Conservation (phyloP, 176 grass and related monocot species). For the Rhynchospora tenuis region DNA sequence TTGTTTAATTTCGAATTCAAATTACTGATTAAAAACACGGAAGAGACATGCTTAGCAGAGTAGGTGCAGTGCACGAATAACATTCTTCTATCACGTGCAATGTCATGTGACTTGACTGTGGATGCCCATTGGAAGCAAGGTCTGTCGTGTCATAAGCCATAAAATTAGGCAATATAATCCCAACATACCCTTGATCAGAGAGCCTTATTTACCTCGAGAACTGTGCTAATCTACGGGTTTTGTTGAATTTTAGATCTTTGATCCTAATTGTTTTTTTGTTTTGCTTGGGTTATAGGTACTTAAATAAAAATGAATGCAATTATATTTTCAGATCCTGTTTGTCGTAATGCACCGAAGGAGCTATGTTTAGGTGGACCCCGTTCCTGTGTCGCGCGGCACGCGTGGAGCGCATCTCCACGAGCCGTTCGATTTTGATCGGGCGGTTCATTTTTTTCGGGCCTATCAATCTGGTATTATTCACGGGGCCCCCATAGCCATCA, state of each 20-base stretch:
- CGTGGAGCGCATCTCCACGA: too few species aligned
- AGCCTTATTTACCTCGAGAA: not conserved
- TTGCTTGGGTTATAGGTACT: not conserved
- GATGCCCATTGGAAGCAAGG: not conserved
- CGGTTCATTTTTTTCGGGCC: too few species aligned
- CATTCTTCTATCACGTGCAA: not conserved
- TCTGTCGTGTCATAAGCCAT: not conserved
- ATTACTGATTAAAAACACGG: not conserved
- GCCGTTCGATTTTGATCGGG: too few species aligned
- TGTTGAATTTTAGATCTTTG: not conserved
- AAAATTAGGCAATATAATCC: slow-evolving; percentile 3
- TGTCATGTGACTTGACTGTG: not conserved
- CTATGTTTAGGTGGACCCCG: not conserved
- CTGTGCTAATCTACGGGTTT: slow-evolving; percentile 3
- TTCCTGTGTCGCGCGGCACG: too few species aligned
- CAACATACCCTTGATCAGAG: not conserved
- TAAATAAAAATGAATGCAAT: not conserved
- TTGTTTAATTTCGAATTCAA: not conserved
- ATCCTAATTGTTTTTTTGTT: not conserved
- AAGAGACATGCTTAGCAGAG: not conserved
- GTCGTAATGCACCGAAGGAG: not conserved
- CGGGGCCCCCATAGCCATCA: too few species aligned
- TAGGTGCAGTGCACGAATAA: not conserved
- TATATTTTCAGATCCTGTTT: not conserved
- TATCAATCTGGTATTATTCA: too few species aligned